These are phyloP conservation scores for Aspergillus nanangensis DNA, from an alignment of 495 filamentous ascomycete genomes.

Conservation along the genomic window DNA sequence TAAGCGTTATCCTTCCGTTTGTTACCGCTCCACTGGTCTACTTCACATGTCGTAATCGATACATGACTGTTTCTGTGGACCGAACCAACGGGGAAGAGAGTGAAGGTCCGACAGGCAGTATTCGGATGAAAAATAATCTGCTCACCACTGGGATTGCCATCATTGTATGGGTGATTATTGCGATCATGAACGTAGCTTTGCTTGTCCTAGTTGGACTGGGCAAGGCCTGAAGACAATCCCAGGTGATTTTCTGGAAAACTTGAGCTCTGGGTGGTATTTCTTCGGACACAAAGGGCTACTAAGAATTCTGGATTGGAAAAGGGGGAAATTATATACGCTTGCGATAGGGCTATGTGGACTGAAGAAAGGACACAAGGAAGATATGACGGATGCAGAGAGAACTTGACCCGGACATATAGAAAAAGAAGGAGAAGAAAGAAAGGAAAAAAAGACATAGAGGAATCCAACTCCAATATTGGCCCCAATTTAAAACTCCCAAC, in stretches of 20 bases:
- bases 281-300: too few species aligned
- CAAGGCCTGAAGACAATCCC: conserved; percentile 26
- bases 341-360: too few species aligned
- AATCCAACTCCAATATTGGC: conserved; percentile 18
- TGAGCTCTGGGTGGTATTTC: too few species aligned
- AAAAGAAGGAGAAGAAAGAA: neutral
- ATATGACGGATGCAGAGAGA: conserved; percentile 3
- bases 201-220: conserved; percentile 64
- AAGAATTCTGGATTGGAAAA: too few species aligned
- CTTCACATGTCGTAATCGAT: conserved; percentile 76
- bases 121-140: conserved; percentile 62
- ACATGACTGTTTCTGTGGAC: conserved; percentile 64
- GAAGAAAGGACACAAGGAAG: neutral
- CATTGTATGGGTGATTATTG: conserved; percentile 64
- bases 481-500: conserved; percentile 4
- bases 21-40: conserved; percentile 80
- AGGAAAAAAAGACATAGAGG: neutral
- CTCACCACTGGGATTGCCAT: conserved; percentile 49
- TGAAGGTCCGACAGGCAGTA: conserved; percentile 27
- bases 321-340: too few species aligned
- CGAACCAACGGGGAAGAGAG: conserved; percentile 21
- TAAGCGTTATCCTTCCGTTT: conserved; percentile 79
- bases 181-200: conserved; percentile 68
- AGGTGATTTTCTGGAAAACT: too few species aligned
- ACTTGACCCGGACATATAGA: too few species aligned